Conservation (phyloP, 495 filamentous ascomycete genomes). For the Annulohypoxylon stygium region DNA sequence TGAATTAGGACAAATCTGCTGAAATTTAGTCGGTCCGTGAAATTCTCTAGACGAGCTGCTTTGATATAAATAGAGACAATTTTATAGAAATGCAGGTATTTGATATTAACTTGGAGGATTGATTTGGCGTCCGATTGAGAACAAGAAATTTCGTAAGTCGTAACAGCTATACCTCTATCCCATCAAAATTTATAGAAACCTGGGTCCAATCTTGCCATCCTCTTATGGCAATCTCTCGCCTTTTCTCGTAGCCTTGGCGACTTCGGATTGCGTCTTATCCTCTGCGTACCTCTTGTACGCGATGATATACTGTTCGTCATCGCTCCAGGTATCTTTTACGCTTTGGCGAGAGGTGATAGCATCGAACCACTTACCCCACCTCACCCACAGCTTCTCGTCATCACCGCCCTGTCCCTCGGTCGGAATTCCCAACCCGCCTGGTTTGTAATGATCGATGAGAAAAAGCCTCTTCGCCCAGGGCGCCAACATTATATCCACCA, state of each 20-base stretch:
- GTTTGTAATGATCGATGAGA: slow-evolving; percentile 78
- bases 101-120: neutral
- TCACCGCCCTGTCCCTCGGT: slow-evolving; percentile 42
- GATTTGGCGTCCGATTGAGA: neutral
- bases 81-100: neutral
- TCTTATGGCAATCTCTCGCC: slow-evolving; percentile 71
- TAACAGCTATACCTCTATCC: neutral
- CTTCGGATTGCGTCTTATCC: slow-evolving; percentile 76
- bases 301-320: slow-evolving; percentile 69
- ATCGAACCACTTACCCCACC: slow-evolving; percentile 72
- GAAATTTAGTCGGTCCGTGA: neutral
- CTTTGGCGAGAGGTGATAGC: slow-evolving; percentile 68
- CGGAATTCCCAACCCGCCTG: slow-evolving; percentile 70
- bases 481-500: slow-evolving; percentile 74
- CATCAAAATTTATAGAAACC: neutral
- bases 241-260: slow-evolving; percentile 74
- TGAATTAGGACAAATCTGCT: neutral
- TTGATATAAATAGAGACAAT: slow-evolving; percentile 24
- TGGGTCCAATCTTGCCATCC: neutral
- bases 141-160: slow-evolving; percentile 12
- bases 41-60: neutral
- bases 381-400: slow-evolving; percentile 66
- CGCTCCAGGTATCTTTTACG: slow-evolving; percentile 72
- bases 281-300: slow-evolving; percentile 80
- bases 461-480: slow-evolving; percentile 77